These are phyloP conservation scores for Ailanthus altissimus DNA, from an alignment of 345 rosid genomes.

Conservation along the genomic window DNA sequence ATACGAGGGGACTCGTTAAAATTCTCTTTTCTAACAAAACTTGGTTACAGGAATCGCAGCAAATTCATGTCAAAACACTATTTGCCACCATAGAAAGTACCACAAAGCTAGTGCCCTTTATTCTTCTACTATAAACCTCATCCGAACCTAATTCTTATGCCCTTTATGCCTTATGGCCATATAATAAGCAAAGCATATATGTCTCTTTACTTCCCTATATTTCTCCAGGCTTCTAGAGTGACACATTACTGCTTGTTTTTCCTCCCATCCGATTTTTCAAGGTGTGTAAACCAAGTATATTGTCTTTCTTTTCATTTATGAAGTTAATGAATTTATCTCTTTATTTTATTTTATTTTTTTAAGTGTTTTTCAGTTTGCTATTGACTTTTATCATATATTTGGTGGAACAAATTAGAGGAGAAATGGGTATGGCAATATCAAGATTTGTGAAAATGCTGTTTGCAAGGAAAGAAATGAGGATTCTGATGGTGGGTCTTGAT, in stretches of 20 bases:
- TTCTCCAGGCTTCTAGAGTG: neutral
- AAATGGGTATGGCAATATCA: slow-evolving; percentile 57
- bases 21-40: slow-evolving; percentile 3
- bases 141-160: slow-evolving; percentile 37
- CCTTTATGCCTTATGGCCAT: slow-evolving; percentile 10
- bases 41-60: slow-evolving; percentile 4
- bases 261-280: neutral
- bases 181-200: neutral
- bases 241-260: neutral
- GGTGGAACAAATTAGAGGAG: slow-evolving; percentile 12
- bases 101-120: slow-evolving; percentile 30
- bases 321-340: neutral
- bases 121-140: slow-evolving; percentile 29
- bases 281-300: slow-evolving; percentile 5
- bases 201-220: neutral
- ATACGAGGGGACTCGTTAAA: neutral
- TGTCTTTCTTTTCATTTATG: slow-evolving; percentile 2
- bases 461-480: slow-evolving; percentile 70
- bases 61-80: neutral
- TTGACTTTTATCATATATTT: neutral
- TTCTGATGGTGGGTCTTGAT: slow-evolving; percentile 78
- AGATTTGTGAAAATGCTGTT: slow-evolving; percentile 48
- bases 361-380: neutral
- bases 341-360: neutral
- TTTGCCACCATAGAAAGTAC: slow-evolving; percentile 13